Evolutionary conservation across 2,329 filamentous ascomycete species (phyloP).

Genomic region (Diatrype stigma): DNA sequence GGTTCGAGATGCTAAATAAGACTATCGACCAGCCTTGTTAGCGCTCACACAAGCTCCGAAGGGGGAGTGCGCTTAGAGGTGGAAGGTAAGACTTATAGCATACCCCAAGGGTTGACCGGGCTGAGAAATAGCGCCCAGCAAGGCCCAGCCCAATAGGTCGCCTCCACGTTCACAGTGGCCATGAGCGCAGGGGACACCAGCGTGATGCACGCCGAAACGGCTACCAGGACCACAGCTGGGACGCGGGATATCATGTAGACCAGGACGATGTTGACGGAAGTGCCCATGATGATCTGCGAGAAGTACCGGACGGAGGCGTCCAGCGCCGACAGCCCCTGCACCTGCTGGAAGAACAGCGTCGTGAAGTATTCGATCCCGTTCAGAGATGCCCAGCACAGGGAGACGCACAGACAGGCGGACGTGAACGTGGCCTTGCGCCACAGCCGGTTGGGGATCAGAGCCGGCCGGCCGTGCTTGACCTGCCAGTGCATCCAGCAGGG

Average conservation of each 20-base stretch:
- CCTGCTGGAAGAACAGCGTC: slow-evolving; percentile 42
- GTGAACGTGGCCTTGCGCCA: slow-evolving; percentile 53
- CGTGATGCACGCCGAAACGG: slow-evolving; percentile 38
- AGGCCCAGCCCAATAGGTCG: slow-evolving; percentile 46
- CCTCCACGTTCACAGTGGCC: slow-evolving; percentile 44
- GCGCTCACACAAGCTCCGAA: neutral
- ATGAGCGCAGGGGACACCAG: slow-evolving; percentile 48
- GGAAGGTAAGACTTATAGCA: neutral
- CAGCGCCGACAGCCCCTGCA: slow-evolving; percentile 36
- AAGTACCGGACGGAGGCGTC: slow-evolving; percentile 38
- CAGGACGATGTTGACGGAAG: slow-evolving; percentile 37
- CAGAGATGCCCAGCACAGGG: slow-evolving; percentile 37
- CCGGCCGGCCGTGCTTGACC: slow-evolving; percentile 22
- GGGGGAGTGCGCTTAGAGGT: no score
- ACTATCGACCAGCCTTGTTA: slow-evolving; percentile 24
- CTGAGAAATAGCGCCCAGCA: slow-evolving; percentile 42
- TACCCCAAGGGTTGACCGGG: slow-evolving; percentile 41
- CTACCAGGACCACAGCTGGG: slow-evolving; percentile 33
- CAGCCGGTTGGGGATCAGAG: slow-evolving; percentile 52
- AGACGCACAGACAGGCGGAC: slow-evolving; percentile 43
- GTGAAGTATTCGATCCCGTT: slow-evolving; percentile 41
- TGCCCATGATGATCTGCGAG: slow-evolving; percentile 41
- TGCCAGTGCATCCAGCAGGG: slow-evolving; percentile 34
- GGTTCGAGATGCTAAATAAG: slow-evolving; percentile 51
- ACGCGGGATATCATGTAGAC: slow-evolving; percentile 37